Evolutionary conservation across 1,284 basidiomycete genomes (phyloP).

Genomic region (Meripilus lineatus): DNA sequence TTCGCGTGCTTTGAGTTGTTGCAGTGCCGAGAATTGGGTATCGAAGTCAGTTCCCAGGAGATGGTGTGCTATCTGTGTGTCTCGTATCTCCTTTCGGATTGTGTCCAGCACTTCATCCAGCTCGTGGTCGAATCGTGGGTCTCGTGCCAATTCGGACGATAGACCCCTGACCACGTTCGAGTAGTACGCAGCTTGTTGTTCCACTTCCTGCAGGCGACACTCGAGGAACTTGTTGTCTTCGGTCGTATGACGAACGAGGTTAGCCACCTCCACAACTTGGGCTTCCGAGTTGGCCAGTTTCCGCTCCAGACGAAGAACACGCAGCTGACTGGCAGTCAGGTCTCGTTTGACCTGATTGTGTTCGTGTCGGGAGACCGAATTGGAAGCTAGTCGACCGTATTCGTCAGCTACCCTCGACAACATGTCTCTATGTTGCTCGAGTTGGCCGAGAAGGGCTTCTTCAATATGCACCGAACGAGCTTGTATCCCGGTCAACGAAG

Average conservation of each 20-base stretch:
- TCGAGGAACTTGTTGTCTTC: conserved; percentile 46
- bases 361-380: conserved; percentile 37
- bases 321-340: conserved; percentile 36
- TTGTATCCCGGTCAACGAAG: conserved; percentile 20
- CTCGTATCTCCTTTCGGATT: no score
- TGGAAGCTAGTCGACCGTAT: conserved; percentile 52
- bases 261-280: conserved; percentile 60
- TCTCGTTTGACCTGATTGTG: conserved; percentile 43
- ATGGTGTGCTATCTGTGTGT: neutral
- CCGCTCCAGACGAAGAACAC: conserved; percentile 51
- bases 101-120: conserved; percentile 6
- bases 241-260: conserved; percentile 53
- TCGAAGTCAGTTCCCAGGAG: conserved; percentile 1
- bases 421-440: conserved; percentile 42
- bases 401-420: conserved; percentile 47
- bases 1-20: conserved; percentile 10
- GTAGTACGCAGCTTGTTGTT: conserved; percentile 36
- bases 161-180: conserved; percentile 19
- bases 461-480: conserved; percentile 30
- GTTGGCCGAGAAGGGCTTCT: conserved; percentile 40
- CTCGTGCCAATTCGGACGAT: neutral
- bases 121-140: neutral
- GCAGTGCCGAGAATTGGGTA: conserved; percentile 2
- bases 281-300: conserved; percentile 63
- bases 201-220: conserved; percentile 36